Evolutionary conservation across 2,329 filamentous ascomycete genomes (phyloP), one percentile per base, ranked within the genome.

Genomic region (Mollisiaceae sp.): DNA sequence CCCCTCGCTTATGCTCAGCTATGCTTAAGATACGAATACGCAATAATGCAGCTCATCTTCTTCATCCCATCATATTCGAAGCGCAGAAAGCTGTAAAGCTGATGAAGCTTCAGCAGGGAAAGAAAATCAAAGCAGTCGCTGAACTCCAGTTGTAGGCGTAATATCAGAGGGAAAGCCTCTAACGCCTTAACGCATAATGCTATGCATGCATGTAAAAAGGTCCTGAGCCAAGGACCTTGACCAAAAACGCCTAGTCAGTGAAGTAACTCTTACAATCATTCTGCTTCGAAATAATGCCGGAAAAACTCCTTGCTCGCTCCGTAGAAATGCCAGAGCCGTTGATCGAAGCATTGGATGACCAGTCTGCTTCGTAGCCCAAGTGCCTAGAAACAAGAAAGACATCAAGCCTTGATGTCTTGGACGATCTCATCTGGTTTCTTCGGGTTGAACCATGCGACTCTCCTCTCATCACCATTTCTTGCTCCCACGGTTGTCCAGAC

Each of bases 401-500:
- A 38, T 63, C 47, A 69, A 65, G 24, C 71, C 56, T 74, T 68
- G 27, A 76, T 72, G 64, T 77, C 76, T 14, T 70, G 69, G 41
- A 74, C 64, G 32, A 73, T 65, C 20, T 71, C 71, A 22, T 69
- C 62, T 4, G 76, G 74, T n/a, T 72, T 73, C 52, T 64, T 67
- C 5, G 76, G 76, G 65, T 77, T 72, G 60, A 76, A 77, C 74
- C 73, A 76, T 43, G 72, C 73, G 47, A 76, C 74, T 65, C 72
- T 70, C 63, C 76, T 70, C n/a, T 76, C 74, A 71, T 90, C 88
- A 15, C 86, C 86, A 77, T 83, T 82, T 63, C 86, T 80, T 2
- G 86, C 86, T n/a, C 88, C 88, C 59, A 90, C 86, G 3, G 86
- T 89, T 15, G 89, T 86, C 88, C 88, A 90, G 54, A 90, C 86